Evolutionary conservation across 1,284 basidiomycete species (phyloP), one percentile per base, ranked within the genome.

Genomic region (Inonotus hispidus): DNA sequence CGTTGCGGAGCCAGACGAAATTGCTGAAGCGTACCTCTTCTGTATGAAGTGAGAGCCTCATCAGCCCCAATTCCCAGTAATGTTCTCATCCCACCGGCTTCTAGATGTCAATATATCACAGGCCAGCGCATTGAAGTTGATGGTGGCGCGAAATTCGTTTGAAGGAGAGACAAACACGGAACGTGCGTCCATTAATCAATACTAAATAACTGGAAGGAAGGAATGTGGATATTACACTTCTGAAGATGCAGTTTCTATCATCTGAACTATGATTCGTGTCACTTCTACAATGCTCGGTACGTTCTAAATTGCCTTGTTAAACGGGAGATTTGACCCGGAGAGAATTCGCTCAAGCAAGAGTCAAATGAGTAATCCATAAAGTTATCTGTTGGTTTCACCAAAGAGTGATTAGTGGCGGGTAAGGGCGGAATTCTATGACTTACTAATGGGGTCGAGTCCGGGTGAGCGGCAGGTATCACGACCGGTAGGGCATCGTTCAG

Each of bases 261-360:
- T 32, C 3, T 3, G 8, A 32, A 4, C 32, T 32, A 32, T 32
- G 32, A 32, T 32, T 3, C 32, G 8, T 32, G 32, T 32, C 32
- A 32, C 32, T 32, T 32, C 32, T 32, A 32, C 32, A 32, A 32
- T 8, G 4, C 77, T 74, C 80, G 78, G 71, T 81, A 82, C 55
- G 78, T 79, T 23, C 71, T 66, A 61, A 82, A 69, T 68, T 81
- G 79, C 16, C 68, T 69, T 61, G 71, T 66, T 60, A 77, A 64
- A 52, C 80, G 77, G 27, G 72, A 71, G 61, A 73, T 66, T 64
- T 82, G 80, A 16, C 76, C 79, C 59, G 75, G 47, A n/a, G 79
- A 79, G 72, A 81, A 82, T 65, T 77, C 66, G 63, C 67, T 76
- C 77, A 79, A 79, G 75, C 78, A 82, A 59, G 72, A 71, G 62